A percentile compares a stretch with the other conserved stretches of the same genome.
Evolutionary conservation across 768 basidiomycete species (phyloP).

Genomic region (Udeniomyces megalosporus): DNA sequence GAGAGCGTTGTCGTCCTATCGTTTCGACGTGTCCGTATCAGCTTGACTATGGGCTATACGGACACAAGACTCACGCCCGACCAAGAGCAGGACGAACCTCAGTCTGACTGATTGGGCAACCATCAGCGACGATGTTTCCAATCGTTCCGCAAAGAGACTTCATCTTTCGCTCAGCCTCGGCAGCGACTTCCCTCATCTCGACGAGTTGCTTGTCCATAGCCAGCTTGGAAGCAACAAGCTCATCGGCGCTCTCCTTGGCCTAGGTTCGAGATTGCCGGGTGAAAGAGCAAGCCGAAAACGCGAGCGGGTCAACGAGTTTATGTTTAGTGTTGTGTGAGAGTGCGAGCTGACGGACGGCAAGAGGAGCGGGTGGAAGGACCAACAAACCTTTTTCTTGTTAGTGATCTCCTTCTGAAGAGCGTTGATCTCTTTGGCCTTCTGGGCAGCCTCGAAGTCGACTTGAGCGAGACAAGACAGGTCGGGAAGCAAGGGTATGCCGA

Average conservation of each 20-base stretch:
- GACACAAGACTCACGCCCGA: too few relatives aligned
- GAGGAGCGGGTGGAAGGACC: too few relatives aligned
- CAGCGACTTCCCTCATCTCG: conserved; percentile 55
- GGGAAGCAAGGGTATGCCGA: neutral
- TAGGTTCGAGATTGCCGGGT: conserved; percentile 29
- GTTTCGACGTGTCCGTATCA: neutral
- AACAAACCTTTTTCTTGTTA: conserved; percentile 88
- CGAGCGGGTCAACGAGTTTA: neutral
- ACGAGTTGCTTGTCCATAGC: conserved; percentile 67
- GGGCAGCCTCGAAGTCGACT: conserved; percentile 80
- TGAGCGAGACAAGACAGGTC: neutral
- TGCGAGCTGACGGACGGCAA: too few relatives aligned
- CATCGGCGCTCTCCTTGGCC: conserved; percentile 84
- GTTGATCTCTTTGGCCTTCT: conserved; percentile 65
- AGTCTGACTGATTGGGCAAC: conserved; percentile 66
- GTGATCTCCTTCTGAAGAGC: conserved; percentile 87
- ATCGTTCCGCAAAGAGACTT: conserved; percentile 42
- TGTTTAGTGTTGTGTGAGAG: neutral
- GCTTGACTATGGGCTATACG: too few relatives aligned
- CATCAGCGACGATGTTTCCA: conserved; percentile 82
- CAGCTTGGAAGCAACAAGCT: conserved; percentile 68
- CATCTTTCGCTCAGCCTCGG: conserved; percentile 62
- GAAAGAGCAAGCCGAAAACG: neutral
- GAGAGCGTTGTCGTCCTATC: conserved; percentile 74
- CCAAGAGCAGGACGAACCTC: conserved; percentile 45